Base-by-base conservation (phyloP, 1,139 yeast genomes). In the Hanseniaspora sp. region DNA sequence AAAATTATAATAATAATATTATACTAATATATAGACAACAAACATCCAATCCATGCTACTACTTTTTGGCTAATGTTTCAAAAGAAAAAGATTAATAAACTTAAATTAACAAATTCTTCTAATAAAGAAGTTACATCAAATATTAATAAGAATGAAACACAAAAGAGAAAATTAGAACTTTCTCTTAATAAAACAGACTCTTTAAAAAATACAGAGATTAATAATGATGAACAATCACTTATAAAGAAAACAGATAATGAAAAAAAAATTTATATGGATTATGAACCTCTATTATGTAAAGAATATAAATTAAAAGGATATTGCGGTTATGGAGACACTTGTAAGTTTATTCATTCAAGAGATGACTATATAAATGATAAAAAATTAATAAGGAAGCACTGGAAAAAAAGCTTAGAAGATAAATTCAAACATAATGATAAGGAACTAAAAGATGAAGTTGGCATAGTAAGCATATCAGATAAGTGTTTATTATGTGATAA, bases 321-420 rank as follows among this genome's bases (percentile, higher is more conserved):
- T 64, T 94, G 98, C 73, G 97, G 97, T 6, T 94, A 83, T 65
- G 99, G 99, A 8, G 98, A 94, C 63, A 83, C 95, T n/a, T 94
- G 99, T 71, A 94, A 92, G 70, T 94, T 94, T 67, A 68, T 92
- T 34, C 98, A 94, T 65, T 78, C 86, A 12, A 71, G 98, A 65
- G 96, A 86, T 60, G 96, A 88, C 65, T 85, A 84, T 68, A 80
- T 77, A 58, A 82, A 82, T 42, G 85, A 83, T 28, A 81, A 83
- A 77, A 82, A 84, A 57, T 67, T 82, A 1, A 77, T 75, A 23
- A 76, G 74, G 58, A 95, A 86, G 7, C 54, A 51, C 47, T 87
- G 96, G 96, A 83, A 85, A 60, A 57, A 68, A 8, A 59, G 57
- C 23, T 58, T 5, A 49, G 54, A 42, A 39, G 61, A 55, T 33